A percentile compares a stretch with the other conserved stretches of the same genome.
Conservation (phyloP, 1,284 basidiomycete genomes). For the Cryptococcus sp. region DNA sequence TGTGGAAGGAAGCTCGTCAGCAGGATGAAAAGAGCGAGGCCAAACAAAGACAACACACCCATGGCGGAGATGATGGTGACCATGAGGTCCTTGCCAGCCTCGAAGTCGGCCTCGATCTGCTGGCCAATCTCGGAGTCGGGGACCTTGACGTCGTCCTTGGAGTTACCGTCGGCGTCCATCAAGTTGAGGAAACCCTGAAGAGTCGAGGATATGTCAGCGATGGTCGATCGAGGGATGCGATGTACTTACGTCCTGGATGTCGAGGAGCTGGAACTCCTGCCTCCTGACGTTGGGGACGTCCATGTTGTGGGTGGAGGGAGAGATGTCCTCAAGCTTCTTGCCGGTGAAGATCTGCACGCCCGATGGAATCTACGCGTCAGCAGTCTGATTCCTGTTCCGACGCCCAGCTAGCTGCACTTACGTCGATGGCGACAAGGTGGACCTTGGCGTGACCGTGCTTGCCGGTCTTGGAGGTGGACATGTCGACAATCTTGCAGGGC, state of each 20-base stretch:
- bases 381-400: neutral
- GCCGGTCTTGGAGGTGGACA: conserved; percentile 91
- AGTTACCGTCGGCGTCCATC: conserved; percentile 74
- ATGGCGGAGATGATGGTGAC: conserved; percentile 90
- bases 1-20: conserved; percentile 17
- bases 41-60: conserved; percentile 58
- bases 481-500: conserved; percentile 98
- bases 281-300: conserved; percentile 93
- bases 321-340: conserved; percentile 98
- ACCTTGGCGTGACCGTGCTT: conserved; percentile 99
- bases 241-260: conserved; percentile 70
- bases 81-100: conserved; percentile 73
- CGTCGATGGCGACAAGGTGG: conserved; percentile 94
- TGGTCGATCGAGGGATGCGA: too few species aligned
- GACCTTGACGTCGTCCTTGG: conserved; percentile 95
- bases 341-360: conserved; percentile 82
- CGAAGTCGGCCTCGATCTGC: conserved; percentile 70
- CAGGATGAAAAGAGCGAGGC: neutral
- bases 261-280: conserved; percentile 88
- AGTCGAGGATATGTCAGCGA: conserved; percentile 12
- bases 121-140: conserved; percentile 82
- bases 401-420: conserved; percentile 52
- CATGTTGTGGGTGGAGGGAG: conserved; percentile 73
- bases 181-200: conserved; percentile 79
- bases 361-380: neutral